Base-by-base conservation (phyloP, 2,329 filamentous ascomycete species). In the Fusarium sp. region DNA sequence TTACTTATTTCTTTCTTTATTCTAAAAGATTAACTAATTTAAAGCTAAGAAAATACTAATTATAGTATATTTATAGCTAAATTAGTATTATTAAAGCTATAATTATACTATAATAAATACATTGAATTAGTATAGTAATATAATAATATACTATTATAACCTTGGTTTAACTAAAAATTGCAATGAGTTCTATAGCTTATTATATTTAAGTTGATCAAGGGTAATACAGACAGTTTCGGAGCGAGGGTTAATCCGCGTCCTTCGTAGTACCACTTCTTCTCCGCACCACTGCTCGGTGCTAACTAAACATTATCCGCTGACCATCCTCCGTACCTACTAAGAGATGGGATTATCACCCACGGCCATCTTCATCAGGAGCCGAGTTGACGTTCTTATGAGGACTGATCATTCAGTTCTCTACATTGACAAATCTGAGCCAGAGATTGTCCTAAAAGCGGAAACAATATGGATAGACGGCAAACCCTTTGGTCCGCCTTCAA, bases 91-190 rank as follows among this genome's bases (percentile, higher is more conserved):
- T n/a, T n/a, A n/a, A n/a, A n/a, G n/a, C n/a, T n/a, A n/a, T n/a
- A n/a, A n/a, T n/a, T n/a, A n/a, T n/a, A n/a, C n/a, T n/a, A n/a
- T n/a, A n/a, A n/a, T n/a, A n/a, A n/a, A n/a, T n/a, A n/a, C n/a
- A n/a, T n/a, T n/a, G n/a, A n/a, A n/a, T n/a, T n/a, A n/a, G n/a
- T n/a, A n/a, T n/a, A n/a, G n/a, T n/a, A n/a, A n/a, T n/a, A n/a
- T n/a, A n/a, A n/a, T n/a, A n/a, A n/a, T 24, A 34, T 34, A 34
- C 14, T 0, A 32, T 32, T 2, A 6, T 32, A 14, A 32, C 2
- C 0, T 3, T 2, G 8, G 32, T 1, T 32, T 14, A 14, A 32
- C 0, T 32, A 8, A 32, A 1, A 34, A 1, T 6, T 34, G 3
- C 1, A 34, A 34, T 34, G 32, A 34, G 32, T 34, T 15, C 32